Base-by-base conservation (phyloP, 169 alveolate species). In the Babesia microti region DNA sequence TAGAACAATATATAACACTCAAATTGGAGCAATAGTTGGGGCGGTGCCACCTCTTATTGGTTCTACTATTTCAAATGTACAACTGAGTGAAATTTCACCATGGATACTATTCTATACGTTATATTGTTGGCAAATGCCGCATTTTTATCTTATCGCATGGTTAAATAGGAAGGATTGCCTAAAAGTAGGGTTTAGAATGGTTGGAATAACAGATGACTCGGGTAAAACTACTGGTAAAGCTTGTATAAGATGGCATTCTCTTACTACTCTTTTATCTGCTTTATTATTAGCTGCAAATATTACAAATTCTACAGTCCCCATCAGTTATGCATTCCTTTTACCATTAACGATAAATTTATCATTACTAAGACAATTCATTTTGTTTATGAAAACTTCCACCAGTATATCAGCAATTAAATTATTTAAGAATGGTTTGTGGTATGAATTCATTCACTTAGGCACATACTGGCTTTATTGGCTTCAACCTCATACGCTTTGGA, bases 11-110 rank as follows among this genome's bases (percentile, higher is more conserved):
- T 78, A 76, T 66, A 78, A 78, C 44, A 78, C 87, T 1, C 87
- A 78, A 37, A 46, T 78, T 11, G 87, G 87, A 14, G 59, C 87
- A 17, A 41, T 78, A 12, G 87, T 78, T n/a, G 87, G 87, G 32
- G 68, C 81, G 4, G 57, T 78, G 33, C 87, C 87, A 1, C 79
- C 83, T 6, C 53, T 78, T 23, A 78, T 78, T 41, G 87, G 87
- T 4, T 71, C 72, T 23, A 45, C 67, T n/a, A n/a, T 23, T 0
- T 5, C 48, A 35, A 30, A 65, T 68, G 67, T 68, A 18, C 23
- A 35, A 0, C 27, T 65, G 7, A n/a, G 21, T 9, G 2, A 32
- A 0, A 61, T 57, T 4, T 47, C 42, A 29, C 81, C 87, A 0
- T 78, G 87, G 87, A 54, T 78, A 23, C 34, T 78, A 30, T 78